Evolutionary conservation across 495 filamentous ascomycete genomes (phyloP).

Genomic region (Hypoxylon trugodes): DNA sequence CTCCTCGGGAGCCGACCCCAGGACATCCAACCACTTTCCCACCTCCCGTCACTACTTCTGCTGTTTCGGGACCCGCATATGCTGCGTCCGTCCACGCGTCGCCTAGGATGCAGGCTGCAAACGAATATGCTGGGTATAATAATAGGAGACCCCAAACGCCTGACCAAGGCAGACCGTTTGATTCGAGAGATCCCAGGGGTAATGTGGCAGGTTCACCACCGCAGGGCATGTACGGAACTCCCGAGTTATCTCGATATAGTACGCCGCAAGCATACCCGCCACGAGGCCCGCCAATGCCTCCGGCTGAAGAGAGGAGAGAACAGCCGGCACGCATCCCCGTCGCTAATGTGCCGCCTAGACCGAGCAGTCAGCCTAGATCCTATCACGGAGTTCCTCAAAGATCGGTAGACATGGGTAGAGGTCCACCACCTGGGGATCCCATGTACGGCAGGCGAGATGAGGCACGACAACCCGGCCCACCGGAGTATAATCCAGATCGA

Average conservation of each 20-base stretch:
- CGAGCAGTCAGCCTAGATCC: slow-evolving; percentile 60
- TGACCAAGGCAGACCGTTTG: slow-evolving; percentile 65
- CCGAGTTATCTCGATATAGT: slow-evolving; percentile 63
- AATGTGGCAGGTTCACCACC: slow-evolving; percentile 57
- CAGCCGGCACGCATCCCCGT: slow-evolving; percentile 48
- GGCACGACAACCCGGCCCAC: slow-evolving; percentile 34
- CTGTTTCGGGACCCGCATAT: slow-evolving; percentile 56
- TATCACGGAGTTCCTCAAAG: slow-evolving; percentile 54
- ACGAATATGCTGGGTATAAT: slow-evolving; percentile 67
- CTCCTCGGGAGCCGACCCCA: slow-evolving; percentile 58
- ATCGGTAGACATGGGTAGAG: slow-evolving; percentile 49
- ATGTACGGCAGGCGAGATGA: slow-evolving; percentile 56
- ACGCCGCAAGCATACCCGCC: slow-evolving; percentile 60
- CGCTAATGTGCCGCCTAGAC: slow-evolving; percentile 54
- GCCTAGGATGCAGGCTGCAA: slow-evolving; percentile 55
- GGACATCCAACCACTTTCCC: slow-evolving; percentile 61
- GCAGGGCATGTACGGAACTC: slow-evolving; percentile 56
- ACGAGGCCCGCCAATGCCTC: slow-evolving; percentile 49
- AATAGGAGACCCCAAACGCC: slow-evolving; percentile 76
- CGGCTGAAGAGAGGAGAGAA: slow-evolving; percentile 53
- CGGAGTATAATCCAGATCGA: slow-evolving; percentile 59
- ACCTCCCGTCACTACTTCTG: slow-evolving; percentile 60
- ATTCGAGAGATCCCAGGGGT: slow-evolving; percentile 55
- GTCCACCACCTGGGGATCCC: slow-evolving; percentile 48
- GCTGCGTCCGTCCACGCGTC: slow-evolving; percentile 59